Base-by-base conservation (phyloP, 2,329 filamentous ascomycete species). In the Penicillium sp. region DNA sequence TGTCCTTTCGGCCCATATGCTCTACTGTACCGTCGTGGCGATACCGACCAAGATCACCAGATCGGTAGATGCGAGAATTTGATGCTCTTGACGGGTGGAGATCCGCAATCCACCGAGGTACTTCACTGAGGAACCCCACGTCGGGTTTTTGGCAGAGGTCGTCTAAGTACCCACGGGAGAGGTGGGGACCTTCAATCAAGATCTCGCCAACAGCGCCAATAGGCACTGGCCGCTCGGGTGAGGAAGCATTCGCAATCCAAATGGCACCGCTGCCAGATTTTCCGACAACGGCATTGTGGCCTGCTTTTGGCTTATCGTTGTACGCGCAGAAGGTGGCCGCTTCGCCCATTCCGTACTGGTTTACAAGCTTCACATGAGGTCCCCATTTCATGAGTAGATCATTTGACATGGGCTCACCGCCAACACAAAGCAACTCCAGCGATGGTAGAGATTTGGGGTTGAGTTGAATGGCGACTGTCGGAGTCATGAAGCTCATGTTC, bases 321-420 rank as follows among this genome's bases (percentile, higher is more conserved):
- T 62, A 65, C 3, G 65, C 64, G 42, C 67, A 69, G 21, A 66
- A 57, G 1, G 63, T 64, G 13, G 67, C 67, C 1, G 60, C 58
- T 42, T 70, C 68, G 10, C 68, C 67, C 67, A 69, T 69, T 1
- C 68, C 68, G 43, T 68, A 70, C 27, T 68, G 66, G 23, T 70
- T 70, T 1, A 70, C 49, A 3, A 70, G 52, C 6, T 57, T 48
- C 1, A 62, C 58, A 7, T 42, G 56, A 16, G 23, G 2, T 0
- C 50, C 35, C 67, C 67, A 70, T 45, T 62, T 62, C 0, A 50
- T 27, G 13, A 69, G 25, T 1, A 69, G 53, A 1, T 64, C 67
- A 13, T 64, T 61, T 0, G 68, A 65, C 7, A 68, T 37, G 0
- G 66, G 64, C 48, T 71, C 69, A 2, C 69, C 69, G 9, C 67